phyloP scores from a whole-genome alignment of 768 basidiomycete genomes.

The Mycena chlorophos region DNA sequence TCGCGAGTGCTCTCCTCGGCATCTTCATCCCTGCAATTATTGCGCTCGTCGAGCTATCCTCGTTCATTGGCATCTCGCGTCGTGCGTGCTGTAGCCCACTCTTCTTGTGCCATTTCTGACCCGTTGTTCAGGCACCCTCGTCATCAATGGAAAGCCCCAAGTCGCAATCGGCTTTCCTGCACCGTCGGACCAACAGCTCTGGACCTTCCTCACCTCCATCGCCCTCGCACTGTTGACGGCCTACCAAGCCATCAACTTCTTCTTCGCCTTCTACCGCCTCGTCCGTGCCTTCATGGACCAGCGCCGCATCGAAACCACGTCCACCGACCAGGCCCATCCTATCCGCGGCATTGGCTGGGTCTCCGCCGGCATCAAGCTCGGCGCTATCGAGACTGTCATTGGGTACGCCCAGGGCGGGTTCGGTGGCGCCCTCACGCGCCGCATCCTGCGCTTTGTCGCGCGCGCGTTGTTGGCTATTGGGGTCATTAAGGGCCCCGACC shows the following conservation, averaged over 20 bases:
- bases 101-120: constrained; percentile 1
- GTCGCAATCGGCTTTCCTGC: constrained; percentile 45
- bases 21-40: constrained; percentile 58
- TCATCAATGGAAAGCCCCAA: constrained; percentile 2
- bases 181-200: constrained; percentile 38
- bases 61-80: constrained; percentile 60
- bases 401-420: constrained; percentile 63
- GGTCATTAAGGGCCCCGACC: constrained; percentile 61
- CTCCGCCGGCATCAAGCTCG: constrained; percentile 57
- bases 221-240: constrained; percentile 59
- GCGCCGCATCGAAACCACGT: constrained; percentile 49
- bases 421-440: constrained; percentile 51
- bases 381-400: constrained; percentile 61
- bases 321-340: constrained; percentile 46
- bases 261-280: constrained; percentile 60
- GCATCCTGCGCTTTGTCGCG: constrained; percentile 55
- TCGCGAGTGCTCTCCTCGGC: constrained; percentile 47
- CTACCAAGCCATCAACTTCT: constrained; percentile 61
- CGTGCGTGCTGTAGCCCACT: constrained; percentile 40
- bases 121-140: constrained; percentile 13
- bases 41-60: constrained; percentile 57
- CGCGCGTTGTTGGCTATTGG: constrained; percentile 62
- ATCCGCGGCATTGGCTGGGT: constrained; percentile 70
- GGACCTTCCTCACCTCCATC: constrained; percentile 59
- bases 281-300: constrained; percentile 49